Evolutionary conservation across 257 asterid genomes (phyloP), one percentile per base, ranked within the genome.

Genomic region (Perilla frutescens): DNA sequence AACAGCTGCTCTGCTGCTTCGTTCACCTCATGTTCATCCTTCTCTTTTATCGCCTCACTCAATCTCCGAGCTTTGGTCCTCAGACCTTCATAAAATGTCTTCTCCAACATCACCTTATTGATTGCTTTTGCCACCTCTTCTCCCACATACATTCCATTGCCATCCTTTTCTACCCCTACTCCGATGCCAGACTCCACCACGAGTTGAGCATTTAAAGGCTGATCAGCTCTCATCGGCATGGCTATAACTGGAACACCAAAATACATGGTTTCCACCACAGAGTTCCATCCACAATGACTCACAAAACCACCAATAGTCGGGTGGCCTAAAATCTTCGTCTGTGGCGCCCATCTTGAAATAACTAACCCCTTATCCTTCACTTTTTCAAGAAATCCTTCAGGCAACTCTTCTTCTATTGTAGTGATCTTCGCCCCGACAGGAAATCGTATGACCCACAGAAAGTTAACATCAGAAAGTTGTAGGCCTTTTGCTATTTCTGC

Each of bases 201-300:
- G n/a, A 82, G 29, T 10, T 79, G 67, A 41, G 84, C 81, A 59
- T 79, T 68, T 2, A 80, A 0, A 8, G 79, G 84, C 72, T 82
- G 82, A 3, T 82, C 84, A 6, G 45, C 9, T 0, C 64, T 76
- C 73, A 76, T 73, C 6, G 84, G 82, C 75, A 79, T 62, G 55
- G 71, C 67, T 63, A 82, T 39, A 11, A 82, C 39, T 1, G 87
- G 80, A 56, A 82, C 84, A 4, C 76, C 81, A 76, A 26, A 76
- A 31, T 76, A 68, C 61, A 73, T 39, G 32, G 80, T 54, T 4
- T 82, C 87, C 8, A 47, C 11, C 1, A 76, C 11, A 4, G 84
- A 82, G 56, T 76, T 76, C 82, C 82, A 64, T 36, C 84, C 87
- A 49, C 84, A 79, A 48, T 82, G 84, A 11, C 87, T 76, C 76